phyloP scores from a whole-genome alignment of 805 yeast genomes.

The Pichia thaimueangensis region DNA sequence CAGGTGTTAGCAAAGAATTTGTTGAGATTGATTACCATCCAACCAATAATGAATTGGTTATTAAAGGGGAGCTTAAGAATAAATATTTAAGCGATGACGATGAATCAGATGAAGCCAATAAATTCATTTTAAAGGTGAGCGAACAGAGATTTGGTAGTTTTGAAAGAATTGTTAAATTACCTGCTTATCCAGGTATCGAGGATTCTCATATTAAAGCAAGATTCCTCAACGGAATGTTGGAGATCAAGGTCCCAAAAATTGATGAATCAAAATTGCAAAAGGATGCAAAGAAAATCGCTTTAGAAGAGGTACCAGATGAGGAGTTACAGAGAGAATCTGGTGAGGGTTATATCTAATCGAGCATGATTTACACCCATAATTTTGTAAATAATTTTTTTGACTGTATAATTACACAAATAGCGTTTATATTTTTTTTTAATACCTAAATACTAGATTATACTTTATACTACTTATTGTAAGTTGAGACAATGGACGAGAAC shows the following conservation, averaged over 20 bases:
- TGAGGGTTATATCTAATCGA: constrained; percentile 6
- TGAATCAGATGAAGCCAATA: constrained; percentile 28
- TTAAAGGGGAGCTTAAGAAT: constrained; percentile 44
- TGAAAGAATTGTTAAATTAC: constrained; percentile 52
- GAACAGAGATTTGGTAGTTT: constrained; percentile 54
- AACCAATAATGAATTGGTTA: constrained; percentile 44
- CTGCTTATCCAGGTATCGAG: constrained; percentile 43
- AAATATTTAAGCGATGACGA: constrained; percentile 30
- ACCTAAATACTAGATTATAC: not conserved
- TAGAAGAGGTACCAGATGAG: constrained; percentile 29
- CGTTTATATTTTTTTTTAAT: too few species aligned
- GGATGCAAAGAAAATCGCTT: constrained; percentile 20
- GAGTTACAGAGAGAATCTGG: constrained; percentile 24
- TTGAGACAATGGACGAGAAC: constrained; percentile 61
- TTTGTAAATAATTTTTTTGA: too few species aligned
- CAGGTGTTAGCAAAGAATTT: constrained; percentile 51
- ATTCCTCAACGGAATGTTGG: constrained; percentile 48
- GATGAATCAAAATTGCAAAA: constrained; percentile 15
- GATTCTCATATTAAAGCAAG: constrained; percentile 51
- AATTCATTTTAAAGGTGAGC: constrained; percentile 36
- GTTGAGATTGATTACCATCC: constrained; percentile 57
- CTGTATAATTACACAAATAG: too few species aligned
- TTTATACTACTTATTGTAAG: constrained; percentile 4
- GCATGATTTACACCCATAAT: too few species aligned
- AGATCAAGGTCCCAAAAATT: constrained; percentile 44